Conservation (phyloP, 2,329 filamentous ascomycete species). For the Fusarium scirpi region DNA sequence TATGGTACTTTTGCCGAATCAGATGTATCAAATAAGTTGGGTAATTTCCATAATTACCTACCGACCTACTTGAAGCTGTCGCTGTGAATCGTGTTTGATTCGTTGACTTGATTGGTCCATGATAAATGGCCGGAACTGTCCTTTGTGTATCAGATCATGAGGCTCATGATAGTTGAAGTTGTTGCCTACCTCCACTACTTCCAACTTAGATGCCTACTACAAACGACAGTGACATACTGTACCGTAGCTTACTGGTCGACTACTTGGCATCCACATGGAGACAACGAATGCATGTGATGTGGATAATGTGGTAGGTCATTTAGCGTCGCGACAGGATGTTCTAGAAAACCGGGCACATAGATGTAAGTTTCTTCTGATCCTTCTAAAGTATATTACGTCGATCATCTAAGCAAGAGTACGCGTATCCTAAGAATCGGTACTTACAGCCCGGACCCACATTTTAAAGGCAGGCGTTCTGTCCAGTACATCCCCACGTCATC, state of each 20-base stretch:
- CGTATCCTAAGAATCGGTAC: slow-evolving; percentile 2
- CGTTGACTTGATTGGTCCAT: neutral
- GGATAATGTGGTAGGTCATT: neutral
- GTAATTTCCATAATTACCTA: neutral
- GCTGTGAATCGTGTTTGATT: neutral
- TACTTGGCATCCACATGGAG: slow-evolving; percentile 8
- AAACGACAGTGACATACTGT: neutral
- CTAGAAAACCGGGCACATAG: slow-evolving; percentile 10
- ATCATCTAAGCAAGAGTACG: neutral
- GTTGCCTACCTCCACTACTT: neutral
- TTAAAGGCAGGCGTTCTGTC: slow-evolving; percentile 31
- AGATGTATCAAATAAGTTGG: neutral
- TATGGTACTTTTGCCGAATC: neutral
- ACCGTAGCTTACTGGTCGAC: neutral
- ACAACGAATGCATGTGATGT: slow-evolving; percentile 28
- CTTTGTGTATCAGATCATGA: neutral
- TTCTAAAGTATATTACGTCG: neutral
- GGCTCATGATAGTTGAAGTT: neutral
- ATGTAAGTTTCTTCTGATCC: neutral
- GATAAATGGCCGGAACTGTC: too few relatives aligned
- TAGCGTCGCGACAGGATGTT: slow-evolving; percentile 7
- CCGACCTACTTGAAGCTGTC: neutral
- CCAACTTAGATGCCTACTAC: neutral
- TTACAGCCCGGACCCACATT: slow-evolving; percentile 13
- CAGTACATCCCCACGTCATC: slow-evolving; percentile 36